These are phyloP conservation scores for Chrysanthemum seticuspe DNA, from an alignment of 129 eudicot genomes.

Conservation along the genomic window DNA sequence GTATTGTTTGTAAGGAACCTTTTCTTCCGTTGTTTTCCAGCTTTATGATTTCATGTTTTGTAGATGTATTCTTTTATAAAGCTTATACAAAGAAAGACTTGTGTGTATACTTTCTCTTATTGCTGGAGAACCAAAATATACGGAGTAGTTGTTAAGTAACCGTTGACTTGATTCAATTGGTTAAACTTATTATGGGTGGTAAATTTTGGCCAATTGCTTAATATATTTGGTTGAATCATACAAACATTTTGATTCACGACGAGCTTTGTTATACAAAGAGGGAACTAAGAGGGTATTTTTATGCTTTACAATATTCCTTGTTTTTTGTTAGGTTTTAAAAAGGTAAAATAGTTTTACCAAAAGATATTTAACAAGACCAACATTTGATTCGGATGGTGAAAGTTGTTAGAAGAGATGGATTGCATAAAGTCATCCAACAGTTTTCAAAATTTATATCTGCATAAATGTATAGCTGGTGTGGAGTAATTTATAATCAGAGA, in stretches of 20 bases:
- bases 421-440: neutral
- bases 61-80: neutral
- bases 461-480: too few relatives aligned
- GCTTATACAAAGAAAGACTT: neutral
- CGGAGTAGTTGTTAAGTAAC: neutral
- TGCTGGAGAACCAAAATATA: neutral
- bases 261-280: too few relatives aligned
- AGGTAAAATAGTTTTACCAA: too few relatives aligned
- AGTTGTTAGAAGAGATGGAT: neutral
- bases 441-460: neutral
- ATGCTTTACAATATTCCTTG: too few relatives aligned
- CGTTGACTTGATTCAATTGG: too few relatives aligned
- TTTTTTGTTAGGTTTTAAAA: too few relatives aligned
- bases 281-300: too few relatives aligned
- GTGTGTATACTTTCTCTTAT: neutral
- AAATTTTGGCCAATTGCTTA: too few relatives aligned
- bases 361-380: neutral
- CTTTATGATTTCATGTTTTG: constrained; percentile 5
- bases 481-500: too few relatives aligned
- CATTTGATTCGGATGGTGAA: neutral
- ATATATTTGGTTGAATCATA: too few relatives aligned
- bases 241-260: too few relatives aligned
- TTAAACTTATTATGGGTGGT: too few relatives aligned
- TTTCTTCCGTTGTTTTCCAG: neutral
- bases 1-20: neutral